Base-by-base conservation (phyloP, 2,329 filamentous ascomycete genomes). In the Ambrosiella xylebori region DNA sequence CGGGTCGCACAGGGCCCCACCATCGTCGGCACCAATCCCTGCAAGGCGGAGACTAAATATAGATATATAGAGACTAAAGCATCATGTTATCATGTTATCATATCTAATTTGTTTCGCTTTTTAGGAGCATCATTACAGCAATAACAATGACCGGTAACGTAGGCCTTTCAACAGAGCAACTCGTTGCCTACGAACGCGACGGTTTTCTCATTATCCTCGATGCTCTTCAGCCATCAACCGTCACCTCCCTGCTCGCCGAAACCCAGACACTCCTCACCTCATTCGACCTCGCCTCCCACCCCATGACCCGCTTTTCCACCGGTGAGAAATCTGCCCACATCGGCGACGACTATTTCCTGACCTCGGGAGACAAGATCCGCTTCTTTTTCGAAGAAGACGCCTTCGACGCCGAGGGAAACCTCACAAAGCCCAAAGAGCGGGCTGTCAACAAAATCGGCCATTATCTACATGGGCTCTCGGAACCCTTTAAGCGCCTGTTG, bases 381-480 rank as follows among this genome's bases (percentile, higher is more conserved):
- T 97, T 94, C 78, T 97, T 97, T 78, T 94, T 97, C 70, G 91
- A 97, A 71, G 88, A 94, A 71, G 90, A 93, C 70, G 91, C 91
- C 62, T 91, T 96, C 69, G 75, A 84, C 65, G 64, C 73, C 8
- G 65, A 71, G 0, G 84, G 86, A 44, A 71, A 73, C 1, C 79
- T 97, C 2, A 73, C 72, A 9, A 89, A 90, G 64, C 87, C 90
- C 44, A 95, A 95, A 69, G 75, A 85, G 62, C 79, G 77, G 57
- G 88, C 93, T 57, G 86, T 98, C 67, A 98, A 97, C 75, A 88
- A 90, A 71, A 88, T 89, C 66, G 85, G 87, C 1, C 85, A 95
- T 68, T 82, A 81, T 64, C 76, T 95, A 58, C 85, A 95, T 71
- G 72, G 71, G 7, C 73, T 85, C 8, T 86, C 82, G 7, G 71